These are phyloP conservation scores for Isoetes taiwanensis DNA, from an alignment of 75 land plant genomes.

Conservation along the genomic window DNA sequence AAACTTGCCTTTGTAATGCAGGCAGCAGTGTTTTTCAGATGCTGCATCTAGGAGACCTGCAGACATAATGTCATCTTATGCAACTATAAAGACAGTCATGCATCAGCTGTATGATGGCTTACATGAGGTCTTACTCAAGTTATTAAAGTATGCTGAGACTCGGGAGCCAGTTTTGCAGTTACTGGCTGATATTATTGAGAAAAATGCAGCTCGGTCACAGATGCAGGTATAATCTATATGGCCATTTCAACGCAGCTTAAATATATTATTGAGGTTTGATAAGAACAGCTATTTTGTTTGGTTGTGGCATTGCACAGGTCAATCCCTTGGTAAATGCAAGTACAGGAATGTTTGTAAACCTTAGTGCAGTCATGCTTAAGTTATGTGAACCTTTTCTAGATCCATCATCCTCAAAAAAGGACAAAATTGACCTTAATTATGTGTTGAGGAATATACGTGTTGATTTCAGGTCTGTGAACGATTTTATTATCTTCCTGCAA, in stretches of 20 bases:
- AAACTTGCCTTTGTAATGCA: too few species aligned
- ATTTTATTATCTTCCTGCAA: too few species aligned
- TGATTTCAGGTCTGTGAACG: slow-evolving; percentile 77
- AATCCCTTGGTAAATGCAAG: slow-evolving; percentile 74
- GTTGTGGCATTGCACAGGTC: too few species aligned
- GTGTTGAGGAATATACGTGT: slow-evolving; percentile 48
- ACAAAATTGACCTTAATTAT: slow-evolving; percentile 78
- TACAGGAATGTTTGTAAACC: slow-evolving; percentile 75
- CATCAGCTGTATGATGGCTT: slow-evolving; percentile 82
- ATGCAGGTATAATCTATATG: too few species aligned
- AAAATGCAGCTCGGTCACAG: slow-evolving; percentile 61
- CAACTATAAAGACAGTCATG: slow-evolving; percentile 78
- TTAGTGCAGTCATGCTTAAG: slow-evolving; percentile 94
- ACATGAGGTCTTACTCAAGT: slow-evolving; percentile 40
- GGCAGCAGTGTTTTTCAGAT: slow-evolving; percentile 87
- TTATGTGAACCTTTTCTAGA: slow-evolving; percentile 91
- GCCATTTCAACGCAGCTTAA: too few species aligned
- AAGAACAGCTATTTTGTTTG: too few species aligned
- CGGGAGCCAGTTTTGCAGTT: slow-evolving; percentile 64
- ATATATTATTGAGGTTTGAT: too few species aligned
- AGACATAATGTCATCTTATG: slow-evolving; percentile 72
- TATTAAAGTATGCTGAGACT: slow-evolving; percentile 52
- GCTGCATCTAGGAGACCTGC: slow-evolving; percentile 60
- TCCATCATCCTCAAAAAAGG: slow-evolving; percentile 49
- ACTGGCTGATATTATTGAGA: slow-evolving; percentile 69